Evolutionary conservation across 2,329 filamentous ascomycete species (phyloP).

Genomic region (Colletotrichum falcatum): DNA sequence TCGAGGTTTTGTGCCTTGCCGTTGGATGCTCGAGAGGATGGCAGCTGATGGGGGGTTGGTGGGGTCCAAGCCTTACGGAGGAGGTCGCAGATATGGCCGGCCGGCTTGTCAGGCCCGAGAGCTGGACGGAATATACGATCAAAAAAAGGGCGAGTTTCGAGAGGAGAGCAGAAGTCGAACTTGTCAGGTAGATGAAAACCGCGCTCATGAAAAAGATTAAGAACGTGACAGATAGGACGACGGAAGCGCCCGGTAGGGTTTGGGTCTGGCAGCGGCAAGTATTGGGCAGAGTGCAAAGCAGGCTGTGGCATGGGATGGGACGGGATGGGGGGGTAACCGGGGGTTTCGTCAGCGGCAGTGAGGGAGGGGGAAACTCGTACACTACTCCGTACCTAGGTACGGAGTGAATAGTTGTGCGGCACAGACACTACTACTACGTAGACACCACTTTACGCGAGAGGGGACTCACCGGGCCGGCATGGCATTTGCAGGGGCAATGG

Average conservation of each 20-base stretch:
- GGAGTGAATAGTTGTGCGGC: neutral
- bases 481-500: constrained; percentile 30
- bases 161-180: neutral
- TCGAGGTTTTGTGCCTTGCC: constrained; percentile 38
- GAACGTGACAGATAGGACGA: constrained; percentile 37
- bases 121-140: constrained; percentile 24
- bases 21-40: constrained; percentile 34
- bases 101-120: constrained; percentile 23
- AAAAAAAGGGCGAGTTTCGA: constrained; percentile 9
- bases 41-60: constrained; percentile 38
- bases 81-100: constrained; percentile 40
- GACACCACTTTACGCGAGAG: constrained; percentile 23
- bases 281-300: constrained; percentile 22
- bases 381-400: no score
- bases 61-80: constrained; percentile 36
- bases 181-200: constrained; percentile 11
- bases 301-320: constrained; percentile 21
- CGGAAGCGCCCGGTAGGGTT: constrained; percentile 30
- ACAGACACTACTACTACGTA: neutral
- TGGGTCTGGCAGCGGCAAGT: constrained; percentile 25
- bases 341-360: constrained; percentile 32
- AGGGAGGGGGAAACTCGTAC: constrained; percentile 12
- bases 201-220: constrained; percentile 27
- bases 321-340: constrained; percentile 2
- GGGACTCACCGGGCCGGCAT: constrained; percentile 27